Base-by-base conservation (phyloP, 495 filamentous ascomycete species). In the Podospora fimiseda region DNA sequence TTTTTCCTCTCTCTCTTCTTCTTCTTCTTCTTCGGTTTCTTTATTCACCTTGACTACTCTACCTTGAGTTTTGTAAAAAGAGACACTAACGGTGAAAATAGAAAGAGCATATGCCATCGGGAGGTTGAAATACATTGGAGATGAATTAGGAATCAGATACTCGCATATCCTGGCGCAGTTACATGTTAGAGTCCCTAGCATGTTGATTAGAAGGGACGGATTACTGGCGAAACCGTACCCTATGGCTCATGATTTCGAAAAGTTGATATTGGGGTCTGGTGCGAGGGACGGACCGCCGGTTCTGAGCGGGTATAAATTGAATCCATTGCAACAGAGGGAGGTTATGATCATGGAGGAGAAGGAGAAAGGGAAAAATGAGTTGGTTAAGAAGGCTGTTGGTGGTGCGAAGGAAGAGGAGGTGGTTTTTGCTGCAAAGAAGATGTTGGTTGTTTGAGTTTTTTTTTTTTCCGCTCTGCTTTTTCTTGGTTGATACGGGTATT, bases 91-190 rank as follows among this genome's bases (percentile, higher is more conserved):
- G n/a, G n/a, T n/a, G n/a, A n/a, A n/a, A n/a, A n/a, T n/a, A 50
- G 52, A 81, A 64, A 61, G 76, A 8, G 51, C 62, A 7, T 81
- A 74, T 69, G 65, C 69, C 16, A 53, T 61, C 20, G 76, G 76
- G 15, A 67, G 78, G 5, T 58, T 80, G 48, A 55, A 50, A 18
- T 71, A 60, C 52, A 78, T 81, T 47, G 71, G 71, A 2, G 62
- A 73, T 48, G 69, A 66, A 39, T 54, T 78, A 1, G 77, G 78
- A 9, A 61, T 80, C 16, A 66, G 60, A 38, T 78, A 80, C 50
- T 75, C 77, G 9, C 69, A 72, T 36, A 73, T 77, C 41, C 51
- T 80, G 9, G 50, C 61, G 0, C 55, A 67, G 50, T 73, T 77
- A 62, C 53, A 66, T 51, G 20, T 11, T 14, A n/a, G 33, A 46